phyloP scores from a whole-genome alignment of 805 yeast species.

The Starmerella asiatica region DNA sequence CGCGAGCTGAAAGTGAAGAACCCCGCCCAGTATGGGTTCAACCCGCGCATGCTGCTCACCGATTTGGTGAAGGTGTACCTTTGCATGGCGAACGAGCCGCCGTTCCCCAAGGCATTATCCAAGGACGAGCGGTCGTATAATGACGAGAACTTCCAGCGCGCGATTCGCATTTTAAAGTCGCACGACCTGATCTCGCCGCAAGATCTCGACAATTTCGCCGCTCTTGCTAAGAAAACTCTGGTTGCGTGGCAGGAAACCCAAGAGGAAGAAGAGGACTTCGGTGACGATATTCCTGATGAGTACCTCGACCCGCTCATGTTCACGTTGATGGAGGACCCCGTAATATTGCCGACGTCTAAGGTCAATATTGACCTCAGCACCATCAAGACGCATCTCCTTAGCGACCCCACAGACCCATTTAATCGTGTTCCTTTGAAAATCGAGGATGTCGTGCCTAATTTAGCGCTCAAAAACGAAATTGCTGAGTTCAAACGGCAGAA shows the following conservation, averaged over 20 bases:
- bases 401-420: conserved; percentile 95
- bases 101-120: conserved; percentile 68
- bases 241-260: conserved; percentile 31
- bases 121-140: conserved; percentile 85
- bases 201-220: conserved; percentile 47
- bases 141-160: conserved; percentile 51
- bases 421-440: conserved; percentile 80
- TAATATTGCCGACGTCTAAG: conserved; percentile 75
- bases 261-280: conserved; percentile 71
- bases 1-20: conserved; percentile 70
- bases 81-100: conserved; percentile 49
- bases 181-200: conserved; percentile 42
- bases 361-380: conserved; percentile 81
- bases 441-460: conserved; percentile 76
- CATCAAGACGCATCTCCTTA: conserved; percentile 80
- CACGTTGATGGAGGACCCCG: conserved; percentile 92
- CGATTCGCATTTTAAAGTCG: conserved; percentile 48
- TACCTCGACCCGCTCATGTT: conserved; percentile 94
- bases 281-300: conserved; percentile 93
- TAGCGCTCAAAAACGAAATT: conserved; percentile 51
- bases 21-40: conserved; percentile 71
- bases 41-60: conserved; percentile 58
- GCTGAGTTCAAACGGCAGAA: conserved; percentile 41
- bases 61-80: conserved; percentile 63
- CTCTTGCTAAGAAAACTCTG: conserved; percentile 40